Percentiles rank a stretch among this genome's conserved stretches.
Conservation (phyloP, 2,329 filamentous ascomycete species). For the Aspergillus carbonarius region DNA sequence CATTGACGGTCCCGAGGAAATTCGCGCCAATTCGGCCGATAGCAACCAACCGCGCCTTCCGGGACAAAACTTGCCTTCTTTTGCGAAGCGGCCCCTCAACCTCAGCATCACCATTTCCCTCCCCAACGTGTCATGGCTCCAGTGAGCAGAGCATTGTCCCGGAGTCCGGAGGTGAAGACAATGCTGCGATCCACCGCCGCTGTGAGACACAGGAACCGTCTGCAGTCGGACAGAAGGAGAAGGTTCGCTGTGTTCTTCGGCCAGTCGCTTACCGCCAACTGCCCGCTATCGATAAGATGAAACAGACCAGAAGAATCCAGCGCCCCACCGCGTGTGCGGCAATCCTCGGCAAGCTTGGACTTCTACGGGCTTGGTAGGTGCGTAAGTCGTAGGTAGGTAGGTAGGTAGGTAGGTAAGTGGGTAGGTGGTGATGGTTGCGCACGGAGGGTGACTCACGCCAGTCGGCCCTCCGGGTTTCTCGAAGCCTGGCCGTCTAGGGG, state of each 20-base stretch:
- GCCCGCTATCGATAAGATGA: slow-evolving; percentile 12
- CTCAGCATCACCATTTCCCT: background rate
- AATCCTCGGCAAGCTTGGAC: slow-evolving; percentile 1
- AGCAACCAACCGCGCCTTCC: background rate
- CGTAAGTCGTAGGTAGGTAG: no score
- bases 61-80: background rate
- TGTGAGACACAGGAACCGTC: background rate
- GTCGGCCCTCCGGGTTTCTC: slow-evolving; percentile 7
- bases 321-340: slow-evolving; percentile 6
- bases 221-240: background rate
- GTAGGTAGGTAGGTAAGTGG: no score
- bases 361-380: background rate
- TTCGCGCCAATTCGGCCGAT: background rate
- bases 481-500: slow-evolving; percentile 10
- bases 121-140: background rate
- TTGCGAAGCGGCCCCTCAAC: background rate
- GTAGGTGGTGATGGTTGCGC: no score
- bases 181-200: background rate
- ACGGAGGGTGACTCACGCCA: slow-evolving; percentile 5
- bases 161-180: background rate
- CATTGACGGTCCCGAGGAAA: background rate
- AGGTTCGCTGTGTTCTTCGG: background rate
- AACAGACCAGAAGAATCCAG: slow-evolving; percentile 7
- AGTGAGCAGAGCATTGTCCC: background rate
- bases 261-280: background rate